Percentiles rank a stretch among this genome's conserved stretches.
These are phyloP conservation scores for Sordariomycetes sp. DNA, from an alignment of 2,329 filamentous ascomycete genomes.

Conservation along the genomic window DNA sequence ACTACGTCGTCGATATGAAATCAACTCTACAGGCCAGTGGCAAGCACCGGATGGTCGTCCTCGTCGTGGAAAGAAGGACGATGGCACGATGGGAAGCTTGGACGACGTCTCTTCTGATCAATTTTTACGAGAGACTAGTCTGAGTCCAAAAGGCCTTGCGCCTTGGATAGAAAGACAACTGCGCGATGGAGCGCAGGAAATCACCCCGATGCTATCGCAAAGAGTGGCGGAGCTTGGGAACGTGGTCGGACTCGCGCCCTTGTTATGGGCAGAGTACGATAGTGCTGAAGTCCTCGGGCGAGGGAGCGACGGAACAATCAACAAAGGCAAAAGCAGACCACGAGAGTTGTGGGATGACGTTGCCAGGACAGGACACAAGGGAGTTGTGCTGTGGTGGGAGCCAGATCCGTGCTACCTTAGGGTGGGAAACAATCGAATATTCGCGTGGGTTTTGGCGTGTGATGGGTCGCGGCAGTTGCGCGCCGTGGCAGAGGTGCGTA, in stretches of 20 bases:
- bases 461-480: not conserved
- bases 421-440: not conserved
- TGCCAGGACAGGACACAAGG: not conserved
- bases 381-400: not conserved
- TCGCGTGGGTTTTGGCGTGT: not conserved
- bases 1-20: conserved; percentile 1
- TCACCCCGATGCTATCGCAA: not conserved
- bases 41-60: not conserved
- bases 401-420: not conserved
- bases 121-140: conserved; percentile 2
- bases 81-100: not conserved
- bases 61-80: not conserved
- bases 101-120: conserved; percentile 2
- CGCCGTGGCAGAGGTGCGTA: not conserved
- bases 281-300: not conserved
- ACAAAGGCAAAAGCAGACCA: not conserved
- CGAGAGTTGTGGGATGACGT: not conserved
- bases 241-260: not conserved
- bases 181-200: not conserved
- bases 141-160: conserved; percentile 2
- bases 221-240: not conserved
- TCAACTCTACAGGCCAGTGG: not conserved
- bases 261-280: not conserved
- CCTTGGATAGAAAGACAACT: not conserved
- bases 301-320: not conserved